Evolutionary conservation across 176 grass and related monocot species (phyloP).

Genomic region (Avena sativa): DNA sequence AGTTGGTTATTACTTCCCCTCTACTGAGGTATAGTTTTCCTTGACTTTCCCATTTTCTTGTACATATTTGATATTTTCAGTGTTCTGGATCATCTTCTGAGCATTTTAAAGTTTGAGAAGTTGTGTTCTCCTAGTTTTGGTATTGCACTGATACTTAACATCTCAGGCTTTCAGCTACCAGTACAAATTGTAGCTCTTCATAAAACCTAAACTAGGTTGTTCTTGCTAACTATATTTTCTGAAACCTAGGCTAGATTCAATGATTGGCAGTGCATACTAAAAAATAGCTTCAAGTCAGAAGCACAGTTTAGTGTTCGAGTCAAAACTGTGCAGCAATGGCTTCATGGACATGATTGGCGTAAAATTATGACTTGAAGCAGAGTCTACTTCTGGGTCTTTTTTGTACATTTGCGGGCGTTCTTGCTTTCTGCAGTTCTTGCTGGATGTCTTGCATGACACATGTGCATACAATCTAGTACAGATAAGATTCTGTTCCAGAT

Average conservation of each 20-base stretch:
- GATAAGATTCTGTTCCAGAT: not conserved
- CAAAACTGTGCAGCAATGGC: not conserved
- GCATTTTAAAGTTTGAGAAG: not conserved
- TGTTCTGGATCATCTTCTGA: not conserved
- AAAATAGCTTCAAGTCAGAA: constrained; percentile 22
- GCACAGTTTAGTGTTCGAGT: not conserved
- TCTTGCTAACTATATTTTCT: not conserved
- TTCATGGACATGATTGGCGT: not conserved
- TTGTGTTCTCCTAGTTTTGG: not conserved
- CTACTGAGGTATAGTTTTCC: constrained; percentile 58
- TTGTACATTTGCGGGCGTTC: not conserved
- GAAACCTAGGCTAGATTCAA: not conserved
- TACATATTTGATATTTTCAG: not conserved
- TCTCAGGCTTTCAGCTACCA: constrained; percentile 16
- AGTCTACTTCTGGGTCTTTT: not conserved
- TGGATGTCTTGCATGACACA: not conserved
- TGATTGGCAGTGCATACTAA: constrained; percentile 14
- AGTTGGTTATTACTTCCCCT: constrained; percentile 81
- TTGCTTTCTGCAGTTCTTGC: not conserved
- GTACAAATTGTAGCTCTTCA: not conserved
- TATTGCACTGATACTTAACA: not conserved
- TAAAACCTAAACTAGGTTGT: not conserved
- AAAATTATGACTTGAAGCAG: constrained; percentile 23
- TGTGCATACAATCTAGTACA: not conserved
- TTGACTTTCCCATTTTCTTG: not conserved